Evolutionary conservation across 2,329 filamentous ascomycete genomes (phyloP), one percentile per base, ranked within the genome.

Genomic region (Chaetothyriales sp.): DNA sequence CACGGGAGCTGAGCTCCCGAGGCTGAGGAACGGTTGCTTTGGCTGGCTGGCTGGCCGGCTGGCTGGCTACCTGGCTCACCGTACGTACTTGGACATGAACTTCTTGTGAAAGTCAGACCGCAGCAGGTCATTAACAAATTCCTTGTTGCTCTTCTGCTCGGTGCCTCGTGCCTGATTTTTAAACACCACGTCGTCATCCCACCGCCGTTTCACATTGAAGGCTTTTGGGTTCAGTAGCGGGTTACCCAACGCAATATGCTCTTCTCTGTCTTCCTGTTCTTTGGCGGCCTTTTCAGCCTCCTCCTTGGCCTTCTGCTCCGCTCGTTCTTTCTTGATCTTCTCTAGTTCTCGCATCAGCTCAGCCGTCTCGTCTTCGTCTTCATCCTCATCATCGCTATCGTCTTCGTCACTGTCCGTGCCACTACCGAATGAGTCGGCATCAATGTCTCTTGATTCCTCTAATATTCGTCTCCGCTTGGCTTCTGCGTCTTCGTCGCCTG

Each of bases 101-200:
- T 89, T 83, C 71, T 89, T 92, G 74, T 98, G 92, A 69, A 98
- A 98, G 69, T 98, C 92, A 28, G 89, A 95, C 56, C 90, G 82
- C 57, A 97, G 72, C 64, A 95, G 75, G 69, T 97, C 85, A 66
- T 98, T 98, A 68, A 98, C 89, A 71, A 98, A 98, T 69, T 95
- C 89, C 73, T 84, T 89, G 73, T 85, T 89, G 57, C 84, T 82
- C 73, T 84, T 89, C 57, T 95, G 88, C 65, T 97, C 90, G 0
- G 89, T 95, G 7, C 90, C 92, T 54, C 92, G 79, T 33, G 90
- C 92, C 71, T 98, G 92, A 68, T 98, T 98, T 74, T 95, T 97
- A 73, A 98, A 98, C 2, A 98, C 89, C 10, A 98, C 92, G 66
- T 98, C 92, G 63, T 98, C 92, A 62, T 98, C 92, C 92, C 92